A percentile compares a stretch with the other conserved stretches of the same genome.
Conservation (phyloP, 148 eudicot species). For the Dysphania ambrosioides region DNA sequence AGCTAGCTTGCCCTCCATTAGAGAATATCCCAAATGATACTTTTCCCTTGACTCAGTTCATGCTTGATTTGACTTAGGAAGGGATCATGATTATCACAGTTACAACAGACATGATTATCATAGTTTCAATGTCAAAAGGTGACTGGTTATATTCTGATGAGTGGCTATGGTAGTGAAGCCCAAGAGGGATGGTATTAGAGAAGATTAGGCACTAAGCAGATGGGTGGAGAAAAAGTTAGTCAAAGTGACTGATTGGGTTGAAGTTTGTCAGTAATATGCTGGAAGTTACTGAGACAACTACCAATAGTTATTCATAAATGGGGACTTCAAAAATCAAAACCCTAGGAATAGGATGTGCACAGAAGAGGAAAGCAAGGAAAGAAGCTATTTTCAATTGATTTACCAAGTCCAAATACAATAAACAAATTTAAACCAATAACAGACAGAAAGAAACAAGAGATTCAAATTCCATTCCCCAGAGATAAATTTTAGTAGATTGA, state of each 20-base stretch:
- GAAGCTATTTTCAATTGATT: background rate
- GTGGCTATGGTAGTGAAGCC: background rate
- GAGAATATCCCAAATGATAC: no score
- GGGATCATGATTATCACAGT: no score
- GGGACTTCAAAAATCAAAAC: background rate
- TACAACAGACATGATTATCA: background rate
- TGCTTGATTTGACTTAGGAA: no score
- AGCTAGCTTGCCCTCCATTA: no score
- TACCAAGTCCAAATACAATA: background rate
- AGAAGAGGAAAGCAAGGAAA: background rate
- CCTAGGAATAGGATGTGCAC: background rate
- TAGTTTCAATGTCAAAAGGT: background rate
- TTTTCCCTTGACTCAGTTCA: no score
- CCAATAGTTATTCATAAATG: no score
- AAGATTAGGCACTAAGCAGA: background rate
- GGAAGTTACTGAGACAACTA: background rate
- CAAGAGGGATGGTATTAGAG: background rate
- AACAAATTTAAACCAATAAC: background rate
- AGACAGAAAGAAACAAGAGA: background rate
- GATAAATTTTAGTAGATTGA: background rate
- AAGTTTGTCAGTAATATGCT: background rate
- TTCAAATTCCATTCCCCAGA: background rate
- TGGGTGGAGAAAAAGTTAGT: no score
- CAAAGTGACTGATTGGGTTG: background rate
- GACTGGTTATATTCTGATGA: background rate